These are phyloP conservation scores for Saraca asoca DNA, from an alignment of 331 rosid species.

Conservation along the genomic window DNA sequence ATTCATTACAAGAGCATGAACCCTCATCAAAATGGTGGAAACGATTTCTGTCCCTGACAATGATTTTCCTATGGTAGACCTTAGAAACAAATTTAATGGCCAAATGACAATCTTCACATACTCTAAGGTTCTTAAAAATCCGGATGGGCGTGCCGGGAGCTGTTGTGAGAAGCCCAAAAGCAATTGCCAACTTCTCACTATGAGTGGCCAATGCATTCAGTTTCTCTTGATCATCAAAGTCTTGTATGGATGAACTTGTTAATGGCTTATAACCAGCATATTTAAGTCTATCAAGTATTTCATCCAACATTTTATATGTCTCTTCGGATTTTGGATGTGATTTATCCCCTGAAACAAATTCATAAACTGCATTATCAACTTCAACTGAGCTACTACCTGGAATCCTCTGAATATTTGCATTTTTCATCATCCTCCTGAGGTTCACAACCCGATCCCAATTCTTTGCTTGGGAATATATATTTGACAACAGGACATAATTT, in stretches of 20 bases:
- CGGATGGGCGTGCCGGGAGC: constrained; percentile 27
- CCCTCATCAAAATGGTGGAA: constrained; percentile 39
- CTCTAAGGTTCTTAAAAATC: constrained; percentile 31
- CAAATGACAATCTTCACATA: constrained; percentile 36
- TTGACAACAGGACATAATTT: constrained; percentile 35
- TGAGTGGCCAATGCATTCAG: constrained; percentile 26
- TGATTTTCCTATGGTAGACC: constrained; percentile 29
- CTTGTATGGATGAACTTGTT: constrained; percentile 15
- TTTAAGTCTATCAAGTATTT: constrained; percentile 24
- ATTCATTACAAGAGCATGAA: constrained; percentile 38
- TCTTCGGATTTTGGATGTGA: constrained; percentile 32
- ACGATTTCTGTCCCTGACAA: constrained; percentile 37
- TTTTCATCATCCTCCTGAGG: constrained; percentile 32
- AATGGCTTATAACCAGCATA: constrained; percentile 24
- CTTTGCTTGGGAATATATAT: constrained; percentile 35
- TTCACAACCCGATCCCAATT: constrained; percentile 34
- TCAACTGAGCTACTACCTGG: constrained; percentile 38
- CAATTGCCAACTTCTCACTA: constrained; percentile 36
- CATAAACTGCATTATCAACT: constrained; percentile 32
- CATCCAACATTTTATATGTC: constrained; percentile 34
- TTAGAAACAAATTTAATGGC: constrained; percentile 35
- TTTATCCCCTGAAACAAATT: constrained; percentile 34
- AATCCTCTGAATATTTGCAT: constrained; percentile 16
- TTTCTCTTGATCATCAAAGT: constrained; percentile 30
- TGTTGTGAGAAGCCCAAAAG: constrained; percentile 32